Conservation (phyloP, 768 basidiomycete species). For the Hygrocybe punicea region DNA sequence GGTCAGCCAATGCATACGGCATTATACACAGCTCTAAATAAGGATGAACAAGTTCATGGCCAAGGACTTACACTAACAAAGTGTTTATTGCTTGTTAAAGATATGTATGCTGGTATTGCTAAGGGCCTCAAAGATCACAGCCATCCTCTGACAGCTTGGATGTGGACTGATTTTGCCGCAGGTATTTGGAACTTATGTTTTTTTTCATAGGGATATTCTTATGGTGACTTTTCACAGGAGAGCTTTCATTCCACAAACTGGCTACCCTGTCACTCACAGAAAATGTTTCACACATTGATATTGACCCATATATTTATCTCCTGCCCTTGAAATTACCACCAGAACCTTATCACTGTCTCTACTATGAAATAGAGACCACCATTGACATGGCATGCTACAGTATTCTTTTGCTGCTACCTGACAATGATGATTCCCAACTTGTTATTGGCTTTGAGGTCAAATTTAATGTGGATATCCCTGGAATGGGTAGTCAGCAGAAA, state of each 20-base stretch:
- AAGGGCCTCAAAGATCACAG: not conserved
- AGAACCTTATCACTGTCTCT: not conserved
- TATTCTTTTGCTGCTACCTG: too few species aligned
- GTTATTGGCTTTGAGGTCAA: too few species aligned
- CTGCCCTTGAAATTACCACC: not conserved
- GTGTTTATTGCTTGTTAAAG: not conserved
- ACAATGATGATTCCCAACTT: too few species aligned
- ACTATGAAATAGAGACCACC: too few species aligned
- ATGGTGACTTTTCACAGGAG: not conserved
- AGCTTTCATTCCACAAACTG: not conserved
- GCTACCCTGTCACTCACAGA: not conserved
- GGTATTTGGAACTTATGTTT: not conserved
- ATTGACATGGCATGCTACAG: too few species aligned
- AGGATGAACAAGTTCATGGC: not conserved
- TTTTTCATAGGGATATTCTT: not conserved
- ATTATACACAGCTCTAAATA: not conserved
- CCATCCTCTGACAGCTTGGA: not conserved
- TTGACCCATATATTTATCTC: not conserved
- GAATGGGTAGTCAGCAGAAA: too few species aligned
- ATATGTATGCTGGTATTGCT: not conserved
- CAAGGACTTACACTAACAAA: not conserved
- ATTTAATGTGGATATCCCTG: too few species aligned
- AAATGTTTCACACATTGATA: not conserved
- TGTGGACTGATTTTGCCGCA: not conserved
- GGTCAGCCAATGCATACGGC: not conserved